Evolutionary conservation across 169 alveolate genomes (phyloP).

Genomic region (Cryptosporidium muris): DNA sequence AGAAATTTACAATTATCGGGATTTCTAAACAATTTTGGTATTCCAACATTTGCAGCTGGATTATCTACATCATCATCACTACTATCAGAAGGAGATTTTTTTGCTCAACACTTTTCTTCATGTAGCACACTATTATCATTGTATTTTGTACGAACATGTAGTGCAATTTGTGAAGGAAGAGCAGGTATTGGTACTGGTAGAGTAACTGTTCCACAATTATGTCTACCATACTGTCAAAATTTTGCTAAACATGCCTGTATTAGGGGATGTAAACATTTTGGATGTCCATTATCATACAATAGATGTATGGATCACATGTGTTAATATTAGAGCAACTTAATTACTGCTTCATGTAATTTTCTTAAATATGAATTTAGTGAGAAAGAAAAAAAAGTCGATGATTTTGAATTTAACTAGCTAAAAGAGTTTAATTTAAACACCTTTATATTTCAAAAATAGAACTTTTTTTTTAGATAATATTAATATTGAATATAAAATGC

Average conservation of each 20-base stretch:
- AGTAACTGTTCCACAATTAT: conserved; percentile 25
- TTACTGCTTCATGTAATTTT: not conserved
- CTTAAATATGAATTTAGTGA: not conserved
- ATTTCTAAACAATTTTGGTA: no score
- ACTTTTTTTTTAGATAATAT: not conserved
- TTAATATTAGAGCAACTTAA: not conserved
- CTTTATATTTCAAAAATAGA: not conserved
- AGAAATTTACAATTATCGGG: conserved; percentile 19
- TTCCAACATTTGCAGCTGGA: not conserved
- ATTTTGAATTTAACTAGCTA: not conserved
- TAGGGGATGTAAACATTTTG: conserved; percentile 54
- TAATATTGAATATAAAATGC: no score
- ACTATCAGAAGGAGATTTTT: conserved; percentile 7
- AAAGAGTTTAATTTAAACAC: not conserved
- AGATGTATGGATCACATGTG: conserved; percentile 47
- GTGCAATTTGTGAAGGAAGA: conserved; percentile 46
- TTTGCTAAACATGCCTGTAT: conserved; percentile 45
- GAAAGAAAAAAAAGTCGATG: not conserved
- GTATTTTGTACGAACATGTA: conserved; percentile 63
- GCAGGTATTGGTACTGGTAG: conserved; percentile 44
- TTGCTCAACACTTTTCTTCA: conserved; percentile 7
- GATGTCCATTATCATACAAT: conserved; percentile 38
- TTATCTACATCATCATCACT: conserved; percentile 46
- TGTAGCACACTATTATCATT: conserved; percentile 37
- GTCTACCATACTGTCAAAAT: conserved; percentile 23